Evolutionary conservation across 352 stramenopile species (phyloP).

Genomic region (Globisporangium emineosum): DNA sequence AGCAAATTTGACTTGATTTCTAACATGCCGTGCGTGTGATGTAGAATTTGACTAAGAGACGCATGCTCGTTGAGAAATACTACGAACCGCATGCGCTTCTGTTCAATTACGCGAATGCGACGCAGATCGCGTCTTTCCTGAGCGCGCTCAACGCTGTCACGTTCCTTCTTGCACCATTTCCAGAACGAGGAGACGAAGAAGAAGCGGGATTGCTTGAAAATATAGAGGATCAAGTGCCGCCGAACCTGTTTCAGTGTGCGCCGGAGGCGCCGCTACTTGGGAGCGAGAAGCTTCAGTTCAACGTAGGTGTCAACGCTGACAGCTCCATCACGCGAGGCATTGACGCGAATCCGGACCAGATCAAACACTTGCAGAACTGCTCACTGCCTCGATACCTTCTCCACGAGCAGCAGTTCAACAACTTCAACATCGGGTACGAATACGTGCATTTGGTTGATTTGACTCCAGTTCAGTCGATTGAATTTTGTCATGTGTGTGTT

Average conservation of each 20-base stretch:
- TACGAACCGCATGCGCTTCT: conserved; percentile 59
- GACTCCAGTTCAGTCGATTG: not conserved
- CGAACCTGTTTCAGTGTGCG: conserved; percentile 51
- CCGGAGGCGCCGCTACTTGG: conserved; percentile 39
- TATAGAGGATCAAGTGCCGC: conserved; percentile 26
- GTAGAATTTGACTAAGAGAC: conserved; percentile 70
- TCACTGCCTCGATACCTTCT: conserved; percentile 51
- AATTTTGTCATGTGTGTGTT: not conserved
- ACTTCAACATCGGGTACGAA: conserved; percentile 45
- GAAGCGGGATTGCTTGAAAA: not conserved
- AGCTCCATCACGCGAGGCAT: conserved; percentile 26
- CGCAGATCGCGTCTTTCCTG: conserved; percentile 51
- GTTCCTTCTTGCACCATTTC: conserved; percentile 45
- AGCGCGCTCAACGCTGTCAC: conserved; percentile 71
- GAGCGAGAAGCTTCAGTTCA: conserved; percentile 18
- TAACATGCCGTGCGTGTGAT: conserved; percentile 4
- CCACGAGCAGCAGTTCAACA: conserved; percentile 27
- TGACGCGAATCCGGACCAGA: conserved; percentile 34
- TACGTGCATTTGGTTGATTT: not conserved
- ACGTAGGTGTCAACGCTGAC: conserved; percentile 18
- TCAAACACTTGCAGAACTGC: conserved; percentile 52
- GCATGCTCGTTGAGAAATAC: conserved; percentile 54
- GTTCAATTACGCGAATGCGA: conserved; percentile 60
- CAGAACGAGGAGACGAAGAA: conserved; percentile 11
- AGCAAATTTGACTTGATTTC: too few relatives aligned